Base-by-base conservation (phyloP, 2,329 filamentous ascomycete species). In the Clathrospora elynae region DNA sequence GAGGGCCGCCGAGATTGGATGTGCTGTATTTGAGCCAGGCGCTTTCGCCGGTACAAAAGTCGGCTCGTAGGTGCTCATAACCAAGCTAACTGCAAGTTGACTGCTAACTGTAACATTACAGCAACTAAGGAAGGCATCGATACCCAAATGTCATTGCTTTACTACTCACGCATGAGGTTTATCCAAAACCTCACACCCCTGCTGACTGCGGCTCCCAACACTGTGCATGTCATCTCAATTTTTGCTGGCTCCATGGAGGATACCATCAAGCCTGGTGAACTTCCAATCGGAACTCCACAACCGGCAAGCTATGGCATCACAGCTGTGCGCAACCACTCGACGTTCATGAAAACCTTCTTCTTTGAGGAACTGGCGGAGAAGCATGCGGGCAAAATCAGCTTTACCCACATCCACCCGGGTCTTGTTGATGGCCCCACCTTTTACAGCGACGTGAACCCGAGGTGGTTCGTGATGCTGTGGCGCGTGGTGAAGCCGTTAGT, bases 131-230 rank as follows among this genome's bases (percentile, higher is more conserved):
- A 73, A 59, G 68, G 67, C 5, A 49, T 73, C 2, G 64, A 71
- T 32, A 48, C 55, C 6, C 67, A 67, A 34, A 56, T 64, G 49
- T 52, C 53, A 4, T 55, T 61, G 23, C 61, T 58, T 19, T 74
- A 59, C 31, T 71, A 73, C 52, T 60, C 65, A 5, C 71, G 72
- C 17, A 62, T 61, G 28, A 65, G 71, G n/a, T 73, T 74, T 51
- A 63, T 66, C 12, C 38, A 60, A 12, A 67, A 69, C 17, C 61
- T 75, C 5, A 54, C 68, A 0, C 70, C 71, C 2, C 56, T 72
- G 2, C 55, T 73, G 5, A 49, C 51, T 3, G 46, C 51, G 4
- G 55, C 50, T 11, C 46, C 46, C 1, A 26, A 10, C 2, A 32
- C 49, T 5, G 46, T 62, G 62, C 38, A 59, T 57, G 54, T 69